Base-by-base conservation (phyloP, 2,329 filamentous ascomycete species). In the Mycocentrospora acerina region DNA sequence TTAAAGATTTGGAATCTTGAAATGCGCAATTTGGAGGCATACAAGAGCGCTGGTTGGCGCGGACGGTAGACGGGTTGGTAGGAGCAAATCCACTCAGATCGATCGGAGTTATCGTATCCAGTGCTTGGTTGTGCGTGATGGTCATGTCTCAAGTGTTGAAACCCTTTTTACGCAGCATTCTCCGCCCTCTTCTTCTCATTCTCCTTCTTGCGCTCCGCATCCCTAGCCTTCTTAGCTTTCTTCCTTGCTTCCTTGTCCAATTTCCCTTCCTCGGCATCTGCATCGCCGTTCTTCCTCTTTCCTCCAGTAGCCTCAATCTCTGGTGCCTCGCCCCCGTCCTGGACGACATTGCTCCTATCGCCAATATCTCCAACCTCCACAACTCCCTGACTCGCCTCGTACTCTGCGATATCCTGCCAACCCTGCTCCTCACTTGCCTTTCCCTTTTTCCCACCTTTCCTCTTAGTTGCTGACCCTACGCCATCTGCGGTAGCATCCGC, bases 181-280 rank as follows among this genome's bases (percentile, higher is more conserved):
- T 54, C 44, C 19, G 54, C 51, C 44, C 48, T 59, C 53, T 60
- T 51, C 41, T 63, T 53, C 36, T 60, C 60, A 24, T 59, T 64
- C 28, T 70, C 57, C 26, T 48, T 52, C 56, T 65, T 67, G 58
- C 74, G 65, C 33, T 71, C 71, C 52, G 71, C 65, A 40, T 69
- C 67, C 54, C 73, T 70, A 55, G 74, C 72, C 60, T 78, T 80
- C 72, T 82, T 82, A 42, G 68, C 71, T 48, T 68, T 69, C 63
- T 77, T 80, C 45, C 76, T 69, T 37, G 75, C 73, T 46, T 76
- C 76, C 59, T 76, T 77, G 46, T 78, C 74, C 32, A 71, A 46
- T 32, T 62, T 57, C 13, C 36, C 42, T 11, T 36, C 33, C 12
- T 18, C 46, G 18, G 29, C 44, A 14, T 15, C 25, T 37, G 48